Evolutionary conservation across 352 stramenopile genomes (phyloP).

Genomic region (Globisporangium apiculatum): DNA sequence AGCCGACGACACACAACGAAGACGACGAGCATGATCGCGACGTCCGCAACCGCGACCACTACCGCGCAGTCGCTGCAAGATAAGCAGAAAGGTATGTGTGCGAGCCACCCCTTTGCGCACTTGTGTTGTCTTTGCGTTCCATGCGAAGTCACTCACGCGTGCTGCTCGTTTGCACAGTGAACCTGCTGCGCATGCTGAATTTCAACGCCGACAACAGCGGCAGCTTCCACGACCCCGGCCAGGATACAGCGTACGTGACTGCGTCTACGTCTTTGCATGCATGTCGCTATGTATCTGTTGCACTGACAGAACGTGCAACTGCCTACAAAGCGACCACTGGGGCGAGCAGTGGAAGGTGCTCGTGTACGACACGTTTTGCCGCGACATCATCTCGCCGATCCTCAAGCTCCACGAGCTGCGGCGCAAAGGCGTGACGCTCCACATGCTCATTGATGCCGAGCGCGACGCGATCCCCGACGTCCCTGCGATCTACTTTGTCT

Average conservation of each 20-base stretch:
- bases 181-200: conserved; percentile 78
- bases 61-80: conserved; percentile 60
- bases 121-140: background rate
- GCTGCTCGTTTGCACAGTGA: conserved; percentile 29
- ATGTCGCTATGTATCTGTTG: background rate
- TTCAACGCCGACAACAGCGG: conserved; percentile 65
- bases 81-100: conserved; percentile 67
- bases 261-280: background rate
- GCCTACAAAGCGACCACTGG: conserved; percentile 49
- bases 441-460: conserved; percentile 93
- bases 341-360: conserved; percentile 94
- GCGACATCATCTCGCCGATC: conserved; percentile 97
- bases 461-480: conserved; percentile 96
- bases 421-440: conserved; percentile 95
- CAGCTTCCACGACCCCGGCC: conserved; percentile 21
- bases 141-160: background rate
- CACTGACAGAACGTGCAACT: background rate
- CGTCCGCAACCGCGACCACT: conserved; percentile 26
- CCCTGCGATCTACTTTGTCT: conserved; percentile 96
- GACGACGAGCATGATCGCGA: background rate
- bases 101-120: background rate
- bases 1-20: too few relatives aligned
- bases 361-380: conserved; percentile 95
- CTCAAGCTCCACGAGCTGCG: conserved; percentile 96
- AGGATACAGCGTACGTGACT: conserved; percentile 30